Evolutionary conservation across 2,329 filamentous ascomycete genomes (phyloP), one percentile per base, ranked within the genome.

Genomic region (Aphanocladium album): DNA sequence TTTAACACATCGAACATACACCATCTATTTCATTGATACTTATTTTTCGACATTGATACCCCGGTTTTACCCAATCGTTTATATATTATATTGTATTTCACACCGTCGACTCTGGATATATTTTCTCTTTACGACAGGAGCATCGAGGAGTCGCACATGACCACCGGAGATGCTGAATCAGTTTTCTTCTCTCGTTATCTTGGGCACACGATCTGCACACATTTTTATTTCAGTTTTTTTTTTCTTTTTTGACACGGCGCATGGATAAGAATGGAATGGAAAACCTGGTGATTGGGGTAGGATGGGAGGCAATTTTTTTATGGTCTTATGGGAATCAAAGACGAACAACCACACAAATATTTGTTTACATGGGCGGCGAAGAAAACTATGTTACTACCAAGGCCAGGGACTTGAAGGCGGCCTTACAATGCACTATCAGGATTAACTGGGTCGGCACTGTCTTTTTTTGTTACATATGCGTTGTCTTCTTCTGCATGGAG

Each of bases 11-110:
- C 51, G 39, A 61, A 60, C 53, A 58, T 58, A 66, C 64, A 64
- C 67, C 67, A 57, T 63, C 58, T 64, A 64, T 62, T 64, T 66
- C 45, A 52, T 61, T 59, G 23, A 43, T 58, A 57, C 60, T 60
- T 62, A 52, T 55, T 57, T 57, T 55, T 63, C 62, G 58, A 62
- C 62, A 57, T 64, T 62, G 61, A 64, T 64, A 60, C 59, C 61
- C 59, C 41, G 45, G 46, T 62, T 50, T 63, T 53, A 47, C 35
- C 59, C 53, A 30, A 57, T 53, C 52, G 39, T 53, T 63, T 43
- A 52, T 54, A 21, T 63, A 19, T 61, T 43, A 54, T 54, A 47
- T 54, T 60, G 33, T 30, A 47, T 54, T 60, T 60, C n/a, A 47
- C 21, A 11, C 21, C 35, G 41, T 60, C 57, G 57, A 52, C 57